phyloP scores from a whole-genome alignment of 805 yeast species.

The Scheffersomyces ergatensis region DNA sequence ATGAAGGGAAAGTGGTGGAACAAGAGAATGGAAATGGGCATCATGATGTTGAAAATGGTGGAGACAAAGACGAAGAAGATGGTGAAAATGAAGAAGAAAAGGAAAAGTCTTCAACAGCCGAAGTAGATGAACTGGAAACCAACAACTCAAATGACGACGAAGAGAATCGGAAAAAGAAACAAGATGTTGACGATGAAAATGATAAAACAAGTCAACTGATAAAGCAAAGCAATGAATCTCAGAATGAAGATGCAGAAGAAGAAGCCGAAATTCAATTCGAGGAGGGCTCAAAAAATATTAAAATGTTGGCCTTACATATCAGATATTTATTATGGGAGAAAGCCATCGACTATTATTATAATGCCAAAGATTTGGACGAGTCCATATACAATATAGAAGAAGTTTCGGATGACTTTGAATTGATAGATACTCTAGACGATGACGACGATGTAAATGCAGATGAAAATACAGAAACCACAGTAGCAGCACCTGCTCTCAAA shows the following conservation, averaged over 20 bases:
- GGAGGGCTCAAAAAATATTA: conserved; percentile 37
- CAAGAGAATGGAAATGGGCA: conserved; percentile 1
- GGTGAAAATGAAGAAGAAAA: background rate
- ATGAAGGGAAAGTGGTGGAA: background rate
- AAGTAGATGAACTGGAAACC: background rate
- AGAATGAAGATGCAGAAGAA: conserved; percentile 25
- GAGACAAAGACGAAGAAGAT: background rate
- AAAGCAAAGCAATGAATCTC: conserved; percentile 7
- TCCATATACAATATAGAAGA: conserved; percentile 25
- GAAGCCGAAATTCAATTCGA: conserved; percentile 38
- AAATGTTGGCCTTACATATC: conserved; percentile 53
- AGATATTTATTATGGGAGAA: conserved; percentile 72
- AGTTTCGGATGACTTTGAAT: conserved; percentile 30
- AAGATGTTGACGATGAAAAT: background rate
- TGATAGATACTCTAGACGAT: conserved; percentile 31
- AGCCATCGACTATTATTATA: conserved; percentile 51
- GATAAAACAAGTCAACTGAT: conserved; percentile 1
- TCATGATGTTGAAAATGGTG: background rate
- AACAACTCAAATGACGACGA: conserved; percentile 5
- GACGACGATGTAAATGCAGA: conserved; percentile 25
- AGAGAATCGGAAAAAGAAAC: background rate
- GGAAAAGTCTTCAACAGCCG: background rate
- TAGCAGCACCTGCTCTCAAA: conserved; percentile 1
- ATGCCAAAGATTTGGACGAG: conserved; percentile 17
- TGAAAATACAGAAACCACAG: conserved; percentile 16